Conservation (phyloP, 2,329 filamentous ascomycete species). For the Sporothrix variecibatus region DNA sequence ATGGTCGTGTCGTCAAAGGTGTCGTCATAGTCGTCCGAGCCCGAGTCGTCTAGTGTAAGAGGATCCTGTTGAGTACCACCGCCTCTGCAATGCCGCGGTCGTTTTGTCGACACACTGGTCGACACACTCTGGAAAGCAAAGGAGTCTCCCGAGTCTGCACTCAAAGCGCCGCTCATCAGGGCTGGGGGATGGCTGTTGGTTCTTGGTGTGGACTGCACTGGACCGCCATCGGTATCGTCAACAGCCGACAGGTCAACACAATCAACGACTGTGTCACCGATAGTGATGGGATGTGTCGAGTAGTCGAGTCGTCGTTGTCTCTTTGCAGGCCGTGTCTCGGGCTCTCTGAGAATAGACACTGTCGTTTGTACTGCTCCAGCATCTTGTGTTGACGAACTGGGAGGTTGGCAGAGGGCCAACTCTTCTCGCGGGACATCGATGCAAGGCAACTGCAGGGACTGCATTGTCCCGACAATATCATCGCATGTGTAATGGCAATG, state of each 20-base stretch:
- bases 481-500: constrained; percentile 78
- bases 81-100: background rate
- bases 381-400: background rate
- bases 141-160: background rate
- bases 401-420: background rate
- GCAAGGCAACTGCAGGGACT: constrained; percentile 35
- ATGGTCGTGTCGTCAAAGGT: constrained; percentile 28
- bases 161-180: background rate
- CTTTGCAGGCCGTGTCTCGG: background rate
- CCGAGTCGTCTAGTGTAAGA: constrained; percentile 19
- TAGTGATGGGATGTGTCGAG: background rate
- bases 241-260: constrained; percentile 27
- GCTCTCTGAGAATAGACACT: background rate
- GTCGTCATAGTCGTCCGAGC: constrained; percentile 19
- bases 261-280: constrained; percentile 22
- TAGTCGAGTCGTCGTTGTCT: constrained; percentile 4
- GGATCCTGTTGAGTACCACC: constrained; percentile 21
- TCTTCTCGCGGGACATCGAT: background rate
- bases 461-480: constrained; percentile 68
- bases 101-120: background rate
- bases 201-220: background rate
- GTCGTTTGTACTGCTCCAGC: background rate
- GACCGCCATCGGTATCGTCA: constrained; percentile 8
- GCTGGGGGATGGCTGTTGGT: background rate
- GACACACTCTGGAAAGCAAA: background rate